Percentiles rank a stretch among this genome's conserved stretches.
Conservation (phyloP, 225 moss, liverwort and hornwort genomes). For the Straminergon stramineum region DNA sequence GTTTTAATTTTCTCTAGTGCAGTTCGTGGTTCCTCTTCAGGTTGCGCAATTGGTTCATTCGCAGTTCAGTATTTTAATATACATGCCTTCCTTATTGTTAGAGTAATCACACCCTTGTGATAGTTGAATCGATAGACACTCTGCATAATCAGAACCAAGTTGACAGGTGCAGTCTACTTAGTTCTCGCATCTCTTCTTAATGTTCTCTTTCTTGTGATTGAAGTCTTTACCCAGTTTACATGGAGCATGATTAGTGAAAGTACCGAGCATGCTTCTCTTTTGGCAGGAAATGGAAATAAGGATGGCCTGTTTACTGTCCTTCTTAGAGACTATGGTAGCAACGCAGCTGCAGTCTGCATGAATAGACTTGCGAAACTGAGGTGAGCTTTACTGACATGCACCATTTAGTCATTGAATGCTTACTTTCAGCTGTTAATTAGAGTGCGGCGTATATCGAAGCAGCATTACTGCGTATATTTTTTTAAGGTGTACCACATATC, state of each 20-base stretch:
- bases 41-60: not conserved
- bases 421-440: not conserved
- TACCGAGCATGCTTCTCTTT: not conserved
- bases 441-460: not conserved
- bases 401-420: not conserved
- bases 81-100: not conserved
- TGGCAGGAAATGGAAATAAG: constrained; percentile 91
- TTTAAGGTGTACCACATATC: not conserved
- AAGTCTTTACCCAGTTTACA: not conserved
- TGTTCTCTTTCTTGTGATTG: not conserved
- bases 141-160: not conserved
- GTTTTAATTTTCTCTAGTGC: not conserved
- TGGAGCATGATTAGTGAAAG: not conserved
- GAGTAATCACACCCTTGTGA: not conserved
- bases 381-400: constrained; percentile 20
- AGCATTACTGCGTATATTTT: not conserved
- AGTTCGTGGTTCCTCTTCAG: not conserved
- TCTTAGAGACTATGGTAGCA: constrained; percentile 83
- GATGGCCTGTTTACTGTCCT: constrained; percentile 89
- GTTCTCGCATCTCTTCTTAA: not conserved
- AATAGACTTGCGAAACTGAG: constrained; percentile 99
- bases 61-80: not conserved
- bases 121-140: not conserved
- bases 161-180: not conserved
- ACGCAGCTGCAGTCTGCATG: constrained; percentile 95